Conservation (phyloP, 768 basidiomycete species). For the Boletus insuetus region DNA sequence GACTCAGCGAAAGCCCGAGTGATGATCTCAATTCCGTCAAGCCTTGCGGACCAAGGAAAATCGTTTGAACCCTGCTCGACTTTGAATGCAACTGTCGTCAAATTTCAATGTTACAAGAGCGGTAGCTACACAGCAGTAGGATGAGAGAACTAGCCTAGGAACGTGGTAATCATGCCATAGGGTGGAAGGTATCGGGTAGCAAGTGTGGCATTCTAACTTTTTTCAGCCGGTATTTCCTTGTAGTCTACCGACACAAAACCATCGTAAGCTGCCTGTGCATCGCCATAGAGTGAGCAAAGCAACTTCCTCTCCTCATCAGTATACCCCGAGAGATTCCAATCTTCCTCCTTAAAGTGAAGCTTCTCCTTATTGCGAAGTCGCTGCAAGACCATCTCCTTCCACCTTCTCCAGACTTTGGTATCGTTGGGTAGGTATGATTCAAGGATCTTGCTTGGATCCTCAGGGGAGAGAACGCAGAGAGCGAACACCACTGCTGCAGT, state of each 20-base stretch:
- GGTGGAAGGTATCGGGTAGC: too few relatives aligned
- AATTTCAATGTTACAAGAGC: too few relatives aligned
- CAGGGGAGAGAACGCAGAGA: constrained; percentile 4
- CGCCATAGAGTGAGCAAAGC: constrained; percentile 2
- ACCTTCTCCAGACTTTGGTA: constrained; percentile 8
- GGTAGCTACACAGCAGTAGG: too few relatives aligned
- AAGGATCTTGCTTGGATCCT: constrained; percentile 6
- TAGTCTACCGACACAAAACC: background rate
- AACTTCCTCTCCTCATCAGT: background rate
- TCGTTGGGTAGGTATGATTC: constrained; percentile 8
- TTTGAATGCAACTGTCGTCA: too few relatives aligned
- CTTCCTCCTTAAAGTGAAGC: background rate
- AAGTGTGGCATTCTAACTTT: background rate
- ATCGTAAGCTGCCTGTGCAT: constrained; percentile 1
- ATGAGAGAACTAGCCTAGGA: too few relatives aligned
- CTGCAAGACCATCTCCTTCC: constrained; percentile 1
- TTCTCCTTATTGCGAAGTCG: background rate
- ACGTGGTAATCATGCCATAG: too few relatives aligned
- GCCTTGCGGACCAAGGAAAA: background rate
- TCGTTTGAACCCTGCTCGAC: background rate
- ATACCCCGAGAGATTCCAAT: constrained; percentile 1
- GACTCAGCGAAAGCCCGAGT: background rate
- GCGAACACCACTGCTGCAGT: constrained; percentile 2
- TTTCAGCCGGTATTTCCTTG: background rate
- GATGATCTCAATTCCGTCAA: too few relatives aligned